These are phyloP conservation scores for Phytophthora pseudosyringae DNA, from an alignment of 352 stramenopile species.

Conservation along the genomic window DNA sequence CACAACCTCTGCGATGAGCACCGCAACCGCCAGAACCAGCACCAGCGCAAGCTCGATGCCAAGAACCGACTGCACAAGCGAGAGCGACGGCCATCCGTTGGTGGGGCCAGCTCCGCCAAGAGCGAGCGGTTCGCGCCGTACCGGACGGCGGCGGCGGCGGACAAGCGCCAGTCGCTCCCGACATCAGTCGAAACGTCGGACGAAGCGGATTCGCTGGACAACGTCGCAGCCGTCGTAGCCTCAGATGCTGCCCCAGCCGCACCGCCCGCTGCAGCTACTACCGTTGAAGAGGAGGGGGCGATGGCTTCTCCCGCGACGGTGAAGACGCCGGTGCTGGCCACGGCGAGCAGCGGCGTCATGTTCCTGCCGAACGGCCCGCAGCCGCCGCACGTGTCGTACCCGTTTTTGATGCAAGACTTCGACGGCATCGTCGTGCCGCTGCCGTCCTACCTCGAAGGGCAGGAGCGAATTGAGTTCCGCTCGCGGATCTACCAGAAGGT, in stretches of 20 bases:
- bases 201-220: conserved; percentile 12
- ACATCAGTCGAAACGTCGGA: conserved; percentile 7
- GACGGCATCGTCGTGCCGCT: conserved; percentile 82
- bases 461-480: conserved; percentile 78
- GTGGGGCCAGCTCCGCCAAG: not conserved
- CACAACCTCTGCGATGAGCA: conserved; percentile 90
- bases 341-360: conserved; percentile 36
- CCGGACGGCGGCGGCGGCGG: not conserved
- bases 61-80: conserved; percentile 81
- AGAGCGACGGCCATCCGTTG: conserved; percentile 44
- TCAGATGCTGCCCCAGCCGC: conserved; percentile 1
- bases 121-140: conserved; percentile 38
- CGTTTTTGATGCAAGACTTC: conserved; percentile 74
- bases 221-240: not conserved
- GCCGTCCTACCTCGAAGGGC: conserved; percentile 74
- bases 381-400: conserved; percentile 58
- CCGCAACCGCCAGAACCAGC: conserved; percentile 82
- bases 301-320: conserved; percentile 1
- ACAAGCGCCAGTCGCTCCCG: conserved; percentile 4
- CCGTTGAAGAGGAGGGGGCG: conserved; percentile 6
- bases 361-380: conserved; percentile 58
- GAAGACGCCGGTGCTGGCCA: conserved; percentile 7
- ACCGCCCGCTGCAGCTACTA: not conserved
- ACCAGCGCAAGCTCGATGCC: conserved; percentile 88
- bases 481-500: conserved; percentile 86